Evolutionary conservation across 176 grass and related monocot species (phyloP).

Genomic region (Cenchrus purpureus): DNA sequence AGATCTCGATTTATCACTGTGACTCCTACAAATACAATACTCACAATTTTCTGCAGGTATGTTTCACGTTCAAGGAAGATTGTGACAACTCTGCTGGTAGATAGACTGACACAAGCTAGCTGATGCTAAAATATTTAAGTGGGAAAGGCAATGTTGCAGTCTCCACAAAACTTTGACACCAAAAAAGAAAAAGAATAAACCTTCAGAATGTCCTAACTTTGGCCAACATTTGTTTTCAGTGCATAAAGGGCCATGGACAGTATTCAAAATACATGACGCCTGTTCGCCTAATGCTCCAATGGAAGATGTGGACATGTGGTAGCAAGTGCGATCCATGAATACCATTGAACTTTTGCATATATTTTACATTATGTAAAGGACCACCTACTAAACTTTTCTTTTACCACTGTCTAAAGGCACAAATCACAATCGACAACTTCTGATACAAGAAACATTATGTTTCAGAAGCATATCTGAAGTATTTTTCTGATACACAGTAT

Average conservation of each 20-base stretch:
- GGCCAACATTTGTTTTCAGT: neutral
- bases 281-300: neutral
- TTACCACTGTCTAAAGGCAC: neutral
- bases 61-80: neutral
- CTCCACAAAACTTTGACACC: neutral
- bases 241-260: neutral
- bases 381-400: neutral
- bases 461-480: neutral
- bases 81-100: neutral
- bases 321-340: neutral
- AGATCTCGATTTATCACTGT: neutral
- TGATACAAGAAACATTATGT: neutral
- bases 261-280: neutral
- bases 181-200: neutral
- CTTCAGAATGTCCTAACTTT: constrained; percentile 2
- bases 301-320: constrained; percentile 4
- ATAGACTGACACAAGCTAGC: neutral
- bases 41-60: neutral
- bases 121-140: constrained; percentile 25
- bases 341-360: neutral
- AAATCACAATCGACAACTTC: neutral
- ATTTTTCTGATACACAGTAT: neutral
- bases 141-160: neutral
- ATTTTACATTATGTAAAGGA: neutral
- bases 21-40: neutral